These are phyloP conservation scores for Diospyros kaki DNA, from an alignment of 148 eudicot genomes.

Conservation along the genomic window DNA sequence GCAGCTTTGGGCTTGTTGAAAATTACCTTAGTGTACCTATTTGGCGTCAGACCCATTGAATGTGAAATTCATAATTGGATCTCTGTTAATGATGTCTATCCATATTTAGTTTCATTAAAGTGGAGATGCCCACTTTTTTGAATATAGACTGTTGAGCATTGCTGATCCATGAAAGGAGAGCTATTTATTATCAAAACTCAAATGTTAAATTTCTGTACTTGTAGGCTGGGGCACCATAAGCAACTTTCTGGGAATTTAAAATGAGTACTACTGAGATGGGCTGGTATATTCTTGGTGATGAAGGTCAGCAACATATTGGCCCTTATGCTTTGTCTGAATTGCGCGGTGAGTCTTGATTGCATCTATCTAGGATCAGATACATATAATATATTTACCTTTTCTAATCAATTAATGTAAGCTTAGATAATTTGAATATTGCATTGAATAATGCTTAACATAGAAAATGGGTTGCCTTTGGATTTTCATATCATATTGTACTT, in stretches of 20 bases:
- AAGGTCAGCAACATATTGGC: constrained; percentile 70
- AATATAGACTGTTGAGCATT: too few species aligned
- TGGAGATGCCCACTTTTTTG: too few species aligned
- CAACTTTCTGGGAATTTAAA: neutral
- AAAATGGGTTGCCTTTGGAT: neutral
- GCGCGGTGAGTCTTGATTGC: constrained; percentile 44
- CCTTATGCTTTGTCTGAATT: constrained; percentile 74
- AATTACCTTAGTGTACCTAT: too few species aligned
- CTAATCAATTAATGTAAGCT: neutral
- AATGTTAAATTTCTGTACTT: neutral
- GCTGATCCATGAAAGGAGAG: too few species aligned
- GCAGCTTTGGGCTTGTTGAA: too few species aligned
- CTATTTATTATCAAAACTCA: too few species aligned
- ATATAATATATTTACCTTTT: neutral
- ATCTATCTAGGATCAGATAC: neutral
- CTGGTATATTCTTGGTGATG: constrained; percentile 69
- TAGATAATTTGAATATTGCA: neutral
- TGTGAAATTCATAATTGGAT: too few species aligned
- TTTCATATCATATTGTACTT: neutral
- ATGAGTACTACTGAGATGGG: constrained; percentile 46
- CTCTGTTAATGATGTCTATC: too few species aligned
- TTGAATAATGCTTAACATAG: neutral
- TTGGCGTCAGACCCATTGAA: too few species aligned
- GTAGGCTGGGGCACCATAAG: constrained; percentile 4
- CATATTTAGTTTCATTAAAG: too few species aligned